Percentiles rank a stretch among this genome's conserved stretches.
These are phyloP conservation scores for Plasmodium gaboni DNA, from an alignment of 169 alveolate species.

Conservation along the genomic window DNA sequence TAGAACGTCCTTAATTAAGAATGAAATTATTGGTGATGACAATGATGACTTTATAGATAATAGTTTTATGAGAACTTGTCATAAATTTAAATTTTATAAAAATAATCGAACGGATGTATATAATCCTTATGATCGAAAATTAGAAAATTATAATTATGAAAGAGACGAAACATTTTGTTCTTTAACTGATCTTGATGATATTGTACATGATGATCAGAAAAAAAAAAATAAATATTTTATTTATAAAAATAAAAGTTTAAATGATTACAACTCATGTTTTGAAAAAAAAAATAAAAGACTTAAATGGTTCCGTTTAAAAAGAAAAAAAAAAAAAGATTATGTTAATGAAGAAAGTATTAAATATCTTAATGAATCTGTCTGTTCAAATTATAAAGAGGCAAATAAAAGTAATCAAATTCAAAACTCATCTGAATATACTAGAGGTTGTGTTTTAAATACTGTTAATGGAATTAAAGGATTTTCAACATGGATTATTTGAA, in stretches of 20 bases:
- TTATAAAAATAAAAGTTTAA: conserved; percentile 70
- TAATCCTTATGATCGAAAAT: conserved; percentile 30
- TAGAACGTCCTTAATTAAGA: conserved; percentile 78
- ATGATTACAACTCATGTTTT: conserved; percentile 57
- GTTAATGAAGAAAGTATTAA: conserved; percentile 39
- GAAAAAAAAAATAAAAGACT: conserved; percentile 48
- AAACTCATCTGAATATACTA: conserved; percentile 7
- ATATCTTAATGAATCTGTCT: conserved; percentile 68
- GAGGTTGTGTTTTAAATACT: conserved; percentile 47
- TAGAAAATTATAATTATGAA: conserved; percentile 55
- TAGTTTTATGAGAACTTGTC: conserved; percentile 58
- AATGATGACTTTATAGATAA: conserved; percentile 49
- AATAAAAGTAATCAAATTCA: conserved; percentile 30
- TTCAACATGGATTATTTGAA: conserved; percentile 64
- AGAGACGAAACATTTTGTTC: conserved; percentile 65
- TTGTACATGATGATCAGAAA: conserved; percentile 26
- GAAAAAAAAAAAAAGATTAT: conserved; percentile 55
- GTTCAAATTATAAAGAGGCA: conserved; percentile 71
- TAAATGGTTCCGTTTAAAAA: conserved; percentile 67
- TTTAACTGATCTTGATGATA: conserved; percentile 47
- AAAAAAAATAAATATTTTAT: conserved; percentile 43
- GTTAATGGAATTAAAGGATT: conserved; percentile 50
- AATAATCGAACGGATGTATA: conserved; percentile 12
- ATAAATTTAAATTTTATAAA: conserved; percentile 31
- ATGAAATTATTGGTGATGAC: conserved; percentile 77